Base-by-base conservation (phyloP, 805 yeast genomes). In the Gaillardinia entomophila region DNA sequence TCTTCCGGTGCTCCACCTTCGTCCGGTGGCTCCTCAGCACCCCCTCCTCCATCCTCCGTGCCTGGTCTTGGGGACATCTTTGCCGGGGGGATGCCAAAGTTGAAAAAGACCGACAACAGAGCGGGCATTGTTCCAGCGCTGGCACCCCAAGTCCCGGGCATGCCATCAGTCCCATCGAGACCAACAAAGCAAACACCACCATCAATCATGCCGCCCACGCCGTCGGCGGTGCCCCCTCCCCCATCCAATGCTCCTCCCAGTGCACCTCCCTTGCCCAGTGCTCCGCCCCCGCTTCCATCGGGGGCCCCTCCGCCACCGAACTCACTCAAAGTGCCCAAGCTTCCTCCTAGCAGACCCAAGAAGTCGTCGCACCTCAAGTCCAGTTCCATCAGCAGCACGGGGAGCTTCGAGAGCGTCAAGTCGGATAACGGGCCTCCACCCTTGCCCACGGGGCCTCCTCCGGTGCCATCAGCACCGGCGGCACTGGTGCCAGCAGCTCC, bases 31-130 rank as follows among this genome's bases (percentile, higher is more conserved):
- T 26, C 29, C 13, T 24, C 45, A 7, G 36, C 41, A 31, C 42
- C 53, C 20, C n/a, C 51, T 23, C 35, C 46, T 30, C 41, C 53
- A 28, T 26, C 45, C 31, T 56, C 53, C 4, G 57, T 53, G 8
- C 79, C 80, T 2, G 76, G 65, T 48, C 57, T 80, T 43, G 86
- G 83, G 12, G 82, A 78, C 32, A 66, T 81, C 12, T 79, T 81
- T 57, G 87, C 92, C 3, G 85, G 82, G 4, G 94, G 94, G 1
- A 68, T 85, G 56, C 92, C 94, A 6, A 81, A 81, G 47, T 64
- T 84, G 39, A 76, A 73, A 32, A 22, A 25, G 25, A 50, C 45
- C 20, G 68, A 66, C 37, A 64, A 62, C 38, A 51, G 71, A 24
- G 26, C 58, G 12, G 62, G 58, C 1, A 46, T 60, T 12, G 51